Percentiles rank a stretch among this genome's conserved stretches.
These are phyloP conservation scores for Cercospora zeina DNA, from an alignment of 2,329 filamentous ascomycete genomes.

Conservation along the genomic window DNA sequence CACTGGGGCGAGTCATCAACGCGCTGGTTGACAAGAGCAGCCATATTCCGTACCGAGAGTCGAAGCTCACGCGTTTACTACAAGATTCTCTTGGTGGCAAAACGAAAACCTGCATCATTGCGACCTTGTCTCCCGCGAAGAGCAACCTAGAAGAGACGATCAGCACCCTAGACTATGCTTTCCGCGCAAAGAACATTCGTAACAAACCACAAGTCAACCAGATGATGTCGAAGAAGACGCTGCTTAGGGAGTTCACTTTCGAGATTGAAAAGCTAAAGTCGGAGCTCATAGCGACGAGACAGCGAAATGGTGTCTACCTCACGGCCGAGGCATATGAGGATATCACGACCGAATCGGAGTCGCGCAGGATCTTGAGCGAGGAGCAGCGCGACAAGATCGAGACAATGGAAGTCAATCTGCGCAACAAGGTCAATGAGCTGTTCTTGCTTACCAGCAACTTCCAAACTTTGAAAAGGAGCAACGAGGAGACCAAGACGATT, in stretches of 20 bases:
- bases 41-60: slow-evolving; percentile 92
- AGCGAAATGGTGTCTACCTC: slow-evolving; percentile 93
- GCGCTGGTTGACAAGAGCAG: slow-evolving; percentile 85
- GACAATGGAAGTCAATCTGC: slow-evolving; percentile 83
- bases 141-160: slow-evolving; percentile 97
- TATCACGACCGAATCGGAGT: slow-evolving; percentile 88
- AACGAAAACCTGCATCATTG: slow-evolving; percentile 98
- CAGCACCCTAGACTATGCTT: slow-evolving; percentile 95
- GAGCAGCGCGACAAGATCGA: slow-evolving; percentile 92
- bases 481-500: slow-evolving; percentile 70
- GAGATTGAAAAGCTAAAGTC: slow-evolving; percentile 95
- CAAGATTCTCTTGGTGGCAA: slow-evolving; percentile 95
- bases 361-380: slow-evolving; percentile 82
- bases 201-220: slow-evolving; percentile 97
- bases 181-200: slow-evolving; percentile 95
- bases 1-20: slow-evolving; percentile 94
- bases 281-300: slow-evolving; percentile 86
- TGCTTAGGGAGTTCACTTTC: slow-evolving; percentile 82
- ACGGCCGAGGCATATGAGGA: slow-evolving; percentile 87
- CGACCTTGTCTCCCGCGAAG: slow-evolving; percentile 90
- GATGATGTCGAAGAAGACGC: slow-evolving; percentile 85
- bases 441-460: slow-evolving; percentile 84
- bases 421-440: slow-evolving; percentile 91
- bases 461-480: slow-evolving; percentile 83
- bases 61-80: slow-evolving; percentile 87